Percentiles rank a stretch among this genome's conserved stretches.
Conservation (phyloP, 768 basidiomycete species). For the Pisolithus sp. region DNA sequence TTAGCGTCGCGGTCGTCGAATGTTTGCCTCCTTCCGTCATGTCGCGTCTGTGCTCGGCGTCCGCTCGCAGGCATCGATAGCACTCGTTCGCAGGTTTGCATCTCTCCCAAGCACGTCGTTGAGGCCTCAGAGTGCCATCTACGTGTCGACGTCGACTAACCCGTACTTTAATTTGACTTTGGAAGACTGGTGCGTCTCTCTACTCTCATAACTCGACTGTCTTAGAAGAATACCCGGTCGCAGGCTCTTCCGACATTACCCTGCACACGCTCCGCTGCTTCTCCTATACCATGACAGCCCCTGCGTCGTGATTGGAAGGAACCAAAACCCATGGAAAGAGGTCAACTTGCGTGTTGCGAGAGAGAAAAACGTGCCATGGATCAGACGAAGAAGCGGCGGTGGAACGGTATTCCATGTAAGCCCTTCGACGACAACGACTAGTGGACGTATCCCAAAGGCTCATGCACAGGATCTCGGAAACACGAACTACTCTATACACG, state of each 20-base stretch:
- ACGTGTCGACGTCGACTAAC: slow-evolving; percentile 69
- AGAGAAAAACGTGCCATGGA: slow-evolving; percentile 56
- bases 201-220: not conserved
- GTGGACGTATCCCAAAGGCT: not conserved
- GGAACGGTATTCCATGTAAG: slow-evolving; percentile 95
- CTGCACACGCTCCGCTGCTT: slow-evolving; percentile 61
- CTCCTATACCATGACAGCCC: slow-evolving; percentile 83
- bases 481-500: slow-evolving; percentile 92
- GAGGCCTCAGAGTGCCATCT: slow-evolving; percentile 46
- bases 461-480: slow-evolving; percentile 82
- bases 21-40: slow-evolving; percentile 9
- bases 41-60: slow-evolving; percentile 23
- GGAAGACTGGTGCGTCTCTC: slow-evolving; percentile 74
- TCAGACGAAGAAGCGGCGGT: slow-evolving; percentile 85
- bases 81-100: slow-evolving; percentile 10
- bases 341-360: slow-evolving; percentile 65
- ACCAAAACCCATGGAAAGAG: slow-evolving; percentile 99
- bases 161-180: slow-evolving; percentile 88
- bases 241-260: slow-evolving; percentile 78
- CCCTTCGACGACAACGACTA: slow-evolving; percentile 2
- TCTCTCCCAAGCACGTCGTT: slow-evolving; percentile 12
- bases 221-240: not conserved
- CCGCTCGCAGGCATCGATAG: too few species aligned
- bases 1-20: too few species aligned
- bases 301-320: slow-evolving; percentile 89